phyloP scores from a whole-genome alignment of 1,284 basidiomycete genomes.

The Violaceomyces palustris region DNA sequence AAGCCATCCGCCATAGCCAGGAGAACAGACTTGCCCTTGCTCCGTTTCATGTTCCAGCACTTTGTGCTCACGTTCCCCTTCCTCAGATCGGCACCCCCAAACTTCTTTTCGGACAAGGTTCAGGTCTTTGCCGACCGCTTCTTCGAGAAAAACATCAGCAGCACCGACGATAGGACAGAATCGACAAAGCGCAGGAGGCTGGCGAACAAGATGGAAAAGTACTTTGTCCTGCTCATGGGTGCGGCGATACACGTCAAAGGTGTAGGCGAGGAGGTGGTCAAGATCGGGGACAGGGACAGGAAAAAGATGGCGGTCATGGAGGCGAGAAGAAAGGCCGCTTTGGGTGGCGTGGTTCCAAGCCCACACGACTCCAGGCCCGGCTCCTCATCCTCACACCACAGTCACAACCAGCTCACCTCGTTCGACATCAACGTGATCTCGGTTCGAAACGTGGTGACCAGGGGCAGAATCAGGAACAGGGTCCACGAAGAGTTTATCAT shows the following conservation, averaged over 20 bases:
- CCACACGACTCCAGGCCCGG: background rate
- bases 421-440: slow-evolving; percentile 49
- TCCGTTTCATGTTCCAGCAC: slow-evolving; percentile 49
- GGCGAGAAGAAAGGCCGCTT: slow-evolving; percentile 27
- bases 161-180: slow-evolving; percentile 36
- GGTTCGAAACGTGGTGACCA: slow-evolving; percentile 37
- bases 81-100: slow-evolving; percentile 43
- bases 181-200: slow-evolving; percentile 33
- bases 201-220: slow-evolving; percentile 32
- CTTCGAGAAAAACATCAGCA: slow-evolving; percentile 43
- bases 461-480: slow-evolving; percentile 37
- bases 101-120: slow-evolving; percentile 50
- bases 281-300: slow-evolving; percentile 40
- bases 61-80: slow-evolving; percentile 52
- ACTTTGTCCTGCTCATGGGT: slow-evolving; percentile 39
- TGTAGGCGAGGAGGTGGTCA: slow-evolving; percentile 43
- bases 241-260: slow-evolving; percentile 38
- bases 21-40: slow-evolving; percentile 36
- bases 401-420: too few species aligned
- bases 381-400: background rate
- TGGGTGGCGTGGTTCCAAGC: slow-evolving; percentile 11
- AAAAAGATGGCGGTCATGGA: slow-evolving; percentile 33
- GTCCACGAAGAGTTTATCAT: slow-evolving; percentile 74
- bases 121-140: slow-evolving; percentile 49
- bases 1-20: slow-evolving; percentile 22